Conservation (phyloP, 1,284 basidiomycete species). For the Ustanciosporium gigantosporum region DNA sequence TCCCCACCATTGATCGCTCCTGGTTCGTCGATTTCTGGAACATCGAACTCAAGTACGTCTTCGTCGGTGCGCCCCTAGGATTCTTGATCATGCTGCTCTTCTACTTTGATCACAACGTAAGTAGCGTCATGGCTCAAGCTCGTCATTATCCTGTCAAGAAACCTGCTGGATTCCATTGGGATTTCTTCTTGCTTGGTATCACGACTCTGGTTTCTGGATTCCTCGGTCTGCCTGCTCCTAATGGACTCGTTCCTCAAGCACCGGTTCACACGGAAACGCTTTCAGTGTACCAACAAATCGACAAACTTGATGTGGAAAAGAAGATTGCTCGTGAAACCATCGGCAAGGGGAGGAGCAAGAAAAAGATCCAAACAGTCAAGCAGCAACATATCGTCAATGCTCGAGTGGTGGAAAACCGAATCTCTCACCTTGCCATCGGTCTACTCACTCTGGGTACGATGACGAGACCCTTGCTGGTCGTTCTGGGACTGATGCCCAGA, state of each 20-base stretch:
- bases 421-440: conserved; percentile 57
- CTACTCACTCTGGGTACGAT: conserved; percentile 59
- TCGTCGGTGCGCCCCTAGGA: conserved; percentile 71
- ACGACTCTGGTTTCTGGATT: conserved; percentile 90
- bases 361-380: conserved; percentile 23
- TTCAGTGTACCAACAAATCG: conserved; percentile 70
- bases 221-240: conserved; percentile 87
- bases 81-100: conserved; percentile 62
- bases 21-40: conserved; percentile 95
- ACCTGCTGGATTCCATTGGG: conserved; percentile 87
- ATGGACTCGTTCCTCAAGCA: conserved; percentile 89
- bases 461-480: conserved; percentile 58
- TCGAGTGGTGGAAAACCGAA: conserved; percentile 56
- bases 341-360: conserved; percentile 51
- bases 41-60: conserved; percentile 84
- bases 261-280: conserved; percentile 90
- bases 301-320: conserved; percentile 23
- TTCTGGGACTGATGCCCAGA: conserved; percentile 54
- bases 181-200: conserved; percentile 76
- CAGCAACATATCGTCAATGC: conserved; percentile 46
- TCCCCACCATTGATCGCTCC: conserved; percentile 71
- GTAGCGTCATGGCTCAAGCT: conserved; percentile 81
- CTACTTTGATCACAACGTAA: conserved; percentile 71
- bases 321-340: conserved; percentile 63
- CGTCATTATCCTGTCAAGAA: conserved; percentile 86